These are phyloP conservation scores for Cladophialophora yegresii DNA, from an alignment of 2,329 filamentous ascomycete species.

Conservation along the genomic window DNA sequence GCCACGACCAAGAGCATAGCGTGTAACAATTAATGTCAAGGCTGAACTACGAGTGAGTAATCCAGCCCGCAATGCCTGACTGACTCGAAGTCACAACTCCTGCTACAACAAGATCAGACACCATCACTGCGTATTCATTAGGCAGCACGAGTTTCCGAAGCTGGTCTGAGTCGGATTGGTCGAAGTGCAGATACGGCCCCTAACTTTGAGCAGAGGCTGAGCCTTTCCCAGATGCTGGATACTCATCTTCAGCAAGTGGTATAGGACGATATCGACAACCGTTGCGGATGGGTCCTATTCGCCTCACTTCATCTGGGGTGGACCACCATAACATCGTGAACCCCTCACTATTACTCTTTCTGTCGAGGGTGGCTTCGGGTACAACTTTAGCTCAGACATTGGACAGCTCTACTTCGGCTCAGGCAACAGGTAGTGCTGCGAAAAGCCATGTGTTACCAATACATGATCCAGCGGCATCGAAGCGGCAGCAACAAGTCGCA, in stretches of 20 bases:
- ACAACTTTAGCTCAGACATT: neutral
- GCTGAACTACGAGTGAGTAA: too few species aligned
- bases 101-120: too few species aligned
- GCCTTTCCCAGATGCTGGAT: neutral
- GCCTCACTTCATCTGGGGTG: neutral
- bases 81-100: too few species aligned
- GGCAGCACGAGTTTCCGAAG: too few species aligned
- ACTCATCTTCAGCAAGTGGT: neutral
- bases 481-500: neutral
- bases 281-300: neutral
- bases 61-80: too few species aligned
- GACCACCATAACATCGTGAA: neutral
- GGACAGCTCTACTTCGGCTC: neutral
- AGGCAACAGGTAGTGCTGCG: neutral
- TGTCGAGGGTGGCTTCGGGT: neutral
- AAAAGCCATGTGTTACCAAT: neutral
- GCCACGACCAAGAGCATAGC: too few species aligned
- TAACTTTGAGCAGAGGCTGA: neutral
- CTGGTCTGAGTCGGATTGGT: neutral
- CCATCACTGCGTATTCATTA: too few species aligned
- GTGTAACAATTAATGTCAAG: too few species aligned
- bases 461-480: neutral
- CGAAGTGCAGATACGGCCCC: neutral
- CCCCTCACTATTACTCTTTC: neutral
- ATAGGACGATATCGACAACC: neutral